Evolutionary conservation across 2,329 filamentous ascomycete species (phyloP).

Genomic region (Fusarium sp.): DNA sequence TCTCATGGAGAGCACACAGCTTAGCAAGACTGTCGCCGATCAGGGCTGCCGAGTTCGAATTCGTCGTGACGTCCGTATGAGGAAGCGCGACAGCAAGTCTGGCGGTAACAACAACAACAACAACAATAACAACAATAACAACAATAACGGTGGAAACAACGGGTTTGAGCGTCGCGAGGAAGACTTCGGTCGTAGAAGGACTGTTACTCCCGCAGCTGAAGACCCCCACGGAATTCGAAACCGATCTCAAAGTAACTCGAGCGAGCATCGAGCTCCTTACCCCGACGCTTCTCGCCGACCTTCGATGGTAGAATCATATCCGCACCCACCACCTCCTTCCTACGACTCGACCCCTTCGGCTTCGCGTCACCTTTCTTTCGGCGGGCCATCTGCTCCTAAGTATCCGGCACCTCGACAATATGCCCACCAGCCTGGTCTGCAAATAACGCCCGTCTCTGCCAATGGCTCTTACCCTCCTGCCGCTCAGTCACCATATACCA

Average conservation of each 20-base stretch:
- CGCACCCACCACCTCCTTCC: conserved; percentile 54
- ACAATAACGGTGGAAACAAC: conserved; percentile 55
- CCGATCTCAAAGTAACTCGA: conserved; percentile 71
- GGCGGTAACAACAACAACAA: conserved; percentile 58
- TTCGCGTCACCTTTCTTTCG: conserved; percentile 53
- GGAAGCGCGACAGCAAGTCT: conserved; percentile 80
- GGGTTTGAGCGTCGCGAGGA: conserved; percentile 73
- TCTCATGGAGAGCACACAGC: conserved; percentile 85
- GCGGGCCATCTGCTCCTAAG: conserved; percentile 51
- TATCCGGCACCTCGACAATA: conserved; percentile 55
- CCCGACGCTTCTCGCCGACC: conserved; percentile 59
- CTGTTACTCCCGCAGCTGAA: conserved; percentile 52
- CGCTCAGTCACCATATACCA: conserved; percentile 57
- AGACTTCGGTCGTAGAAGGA: conserved; percentile 61
- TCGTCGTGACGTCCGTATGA: conserved; percentile 91
- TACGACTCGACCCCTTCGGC: conserved; percentile 49
- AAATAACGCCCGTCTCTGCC: conserved; percentile 53
- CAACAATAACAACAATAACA: conserved; percentile 55
- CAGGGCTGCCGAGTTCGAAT: conserved; percentile 98
- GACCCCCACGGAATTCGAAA: conserved; percentile 58
- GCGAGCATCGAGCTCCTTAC: conserved; percentile 61
- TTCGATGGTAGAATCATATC: conserved; percentile 61
- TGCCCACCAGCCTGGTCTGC: conserved; percentile 50
- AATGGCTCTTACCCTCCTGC: conserved; percentile 52
- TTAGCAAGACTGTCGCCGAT: conserved; percentile 93